Evolutionary conservation across 495 filamentous ascomycete species (phyloP).

Genomic region (Lasiosphaeria miniovina): DNA sequence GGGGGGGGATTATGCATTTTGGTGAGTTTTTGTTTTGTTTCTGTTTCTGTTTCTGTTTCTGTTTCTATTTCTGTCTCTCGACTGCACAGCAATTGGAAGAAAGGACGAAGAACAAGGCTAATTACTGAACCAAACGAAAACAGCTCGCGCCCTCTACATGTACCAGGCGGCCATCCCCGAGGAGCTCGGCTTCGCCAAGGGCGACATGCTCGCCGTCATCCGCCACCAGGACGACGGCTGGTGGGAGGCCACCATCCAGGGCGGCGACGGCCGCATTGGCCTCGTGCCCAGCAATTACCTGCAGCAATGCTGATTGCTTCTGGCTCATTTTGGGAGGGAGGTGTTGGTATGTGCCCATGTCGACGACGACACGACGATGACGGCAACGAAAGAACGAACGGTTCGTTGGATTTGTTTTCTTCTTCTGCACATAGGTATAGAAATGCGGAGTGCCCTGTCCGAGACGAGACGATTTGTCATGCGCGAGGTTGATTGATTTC

Average conservation of each 20-base stretch:
- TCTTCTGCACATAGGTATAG: too few species aligned
- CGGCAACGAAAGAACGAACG: too few species aligned
- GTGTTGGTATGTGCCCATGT: not conserved
- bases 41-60: too few species aligned
- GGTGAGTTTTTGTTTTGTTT: conserved; percentile 56
- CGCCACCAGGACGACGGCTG: conserved; percentile 96
- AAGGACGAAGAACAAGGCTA: too few species aligned
- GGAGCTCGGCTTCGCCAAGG: conserved; percentile 90
- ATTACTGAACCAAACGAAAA: too few species aligned
- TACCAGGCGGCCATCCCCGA: conserved; percentile 94
- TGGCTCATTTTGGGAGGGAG: not conserved
- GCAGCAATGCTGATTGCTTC: conserved; percentile 58
- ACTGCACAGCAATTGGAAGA: too few species aligned
- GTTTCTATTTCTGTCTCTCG: too few species aligned
- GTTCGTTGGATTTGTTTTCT: too few species aligned
- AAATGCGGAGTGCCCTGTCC: too few species aligned
- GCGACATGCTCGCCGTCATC: conserved; percentile 85
- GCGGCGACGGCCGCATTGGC: conserved; percentile 66
- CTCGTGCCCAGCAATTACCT: conserved; percentile 98
- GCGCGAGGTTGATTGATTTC: too few species aligned
- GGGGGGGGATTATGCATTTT: conserved; percentile 84
- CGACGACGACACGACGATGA: too few species aligned
- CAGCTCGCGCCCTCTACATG: conserved; percentile 89
- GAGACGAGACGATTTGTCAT: too few species aligned
- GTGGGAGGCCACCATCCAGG: conserved; percentile 97